phyloP scores from a whole-genome alignment of 2,329 filamentous ascomycete species.

The Zopfia rhizophila region DNA sequence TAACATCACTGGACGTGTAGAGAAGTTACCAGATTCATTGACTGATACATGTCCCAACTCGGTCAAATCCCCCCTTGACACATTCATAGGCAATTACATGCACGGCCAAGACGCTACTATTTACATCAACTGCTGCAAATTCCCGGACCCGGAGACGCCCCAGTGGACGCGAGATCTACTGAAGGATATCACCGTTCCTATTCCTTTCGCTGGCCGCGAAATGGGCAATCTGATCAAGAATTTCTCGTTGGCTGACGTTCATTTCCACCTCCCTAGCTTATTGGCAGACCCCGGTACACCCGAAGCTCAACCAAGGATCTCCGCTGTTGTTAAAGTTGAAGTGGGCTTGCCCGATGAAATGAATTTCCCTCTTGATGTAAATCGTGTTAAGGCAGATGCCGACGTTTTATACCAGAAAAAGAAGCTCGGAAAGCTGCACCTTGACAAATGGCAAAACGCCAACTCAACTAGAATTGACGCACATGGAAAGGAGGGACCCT shows the following conservation, averaged over 20 bases:
- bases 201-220: conserved; percentile 83
- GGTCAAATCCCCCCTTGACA: conserved; percentile 83
- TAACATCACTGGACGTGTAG: conserved; percentile 76
- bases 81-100: conserved; percentile 82
- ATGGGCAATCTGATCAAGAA: conserved; percentile 87
- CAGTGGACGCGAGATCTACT: conserved; percentile 85
- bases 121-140: conserved; percentile 81
- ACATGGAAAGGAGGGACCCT: conserved; percentile 66
- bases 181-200: conserved; percentile 81
- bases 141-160: conserved; percentile 74
- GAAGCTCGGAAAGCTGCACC: conserved; percentile 82
- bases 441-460: conserved; percentile 84
- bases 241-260: conserved; percentile 85
- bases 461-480: conserved; percentile 77
- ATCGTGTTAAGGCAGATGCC: conserved; percentile 77
- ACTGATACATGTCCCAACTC: conserved; percentile 79
- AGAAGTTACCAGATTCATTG: conserved; percentile 77
- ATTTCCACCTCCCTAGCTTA: conserved; percentile 85
- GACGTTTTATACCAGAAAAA: conserved; percentile 81
- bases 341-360: conserved; percentile 85
- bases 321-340: conserved; percentile 82
- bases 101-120: conserved; percentile 81
- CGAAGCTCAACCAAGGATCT: conserved; percentile 79
- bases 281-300: conserved; percentile 79
- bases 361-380: conserved; percentile 84